A percentile compares a stretch with the other conserved stretches of the same genome.
phyloP scores from a whole-genome alignment of 805 yeast genomes.

The Saccharomycopsis schoenii region DNA sequence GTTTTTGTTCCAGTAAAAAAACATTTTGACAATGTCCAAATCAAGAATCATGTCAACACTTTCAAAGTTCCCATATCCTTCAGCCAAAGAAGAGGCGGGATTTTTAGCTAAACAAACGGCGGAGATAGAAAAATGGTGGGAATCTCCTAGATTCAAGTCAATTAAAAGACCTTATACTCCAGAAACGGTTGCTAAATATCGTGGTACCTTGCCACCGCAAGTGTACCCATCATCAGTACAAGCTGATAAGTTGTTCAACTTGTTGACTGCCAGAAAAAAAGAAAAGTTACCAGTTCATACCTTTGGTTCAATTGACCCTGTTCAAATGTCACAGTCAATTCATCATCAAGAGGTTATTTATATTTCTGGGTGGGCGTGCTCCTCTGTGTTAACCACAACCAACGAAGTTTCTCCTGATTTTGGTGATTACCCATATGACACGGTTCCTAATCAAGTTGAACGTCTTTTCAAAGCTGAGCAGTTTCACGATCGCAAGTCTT shows the following conservation, averaged over 20 bases:
- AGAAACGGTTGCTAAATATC: constrained; percentile 39
- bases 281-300: constrained; percentile 43
- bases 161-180: constrained; percentile 45
- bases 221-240: constrained; percentile 41
- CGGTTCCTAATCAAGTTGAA: constrained; percentile 59
- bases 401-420: constrained; percentile 58
- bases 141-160: constrained; percentile 35
- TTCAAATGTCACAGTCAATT: constrained; percentile 49
- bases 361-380: constrained; percentile 56
- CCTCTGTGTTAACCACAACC: constrained; percentile 46
- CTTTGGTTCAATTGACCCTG: constrained; percentile 53
- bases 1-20: no score
- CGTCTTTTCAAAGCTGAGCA: constrained; percentile 48
- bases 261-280: constrained; percentile 32
- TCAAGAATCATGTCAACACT: constrained; percentile 3
- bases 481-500: constrained; percentile 44
- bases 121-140: constrained; percentile 41
- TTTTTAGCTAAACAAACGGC: constrained; percentile 27
- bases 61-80: constrained; percentile 27
- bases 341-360: constrained; percentile 43
- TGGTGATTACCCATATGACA: constrained; percentile 62
- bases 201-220: constrained; percentile 36
- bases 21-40: neutral
- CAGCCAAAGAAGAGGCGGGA: constrained; percentile 24
- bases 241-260: constrained; percentile 40